A percentile compares a stretch with the other conserved stretches of the same genome.
Evolutionary conservation across 1,284 basidiomycete species (phyloP).

Genomic region (Sporisorium sorghi): DNA sequence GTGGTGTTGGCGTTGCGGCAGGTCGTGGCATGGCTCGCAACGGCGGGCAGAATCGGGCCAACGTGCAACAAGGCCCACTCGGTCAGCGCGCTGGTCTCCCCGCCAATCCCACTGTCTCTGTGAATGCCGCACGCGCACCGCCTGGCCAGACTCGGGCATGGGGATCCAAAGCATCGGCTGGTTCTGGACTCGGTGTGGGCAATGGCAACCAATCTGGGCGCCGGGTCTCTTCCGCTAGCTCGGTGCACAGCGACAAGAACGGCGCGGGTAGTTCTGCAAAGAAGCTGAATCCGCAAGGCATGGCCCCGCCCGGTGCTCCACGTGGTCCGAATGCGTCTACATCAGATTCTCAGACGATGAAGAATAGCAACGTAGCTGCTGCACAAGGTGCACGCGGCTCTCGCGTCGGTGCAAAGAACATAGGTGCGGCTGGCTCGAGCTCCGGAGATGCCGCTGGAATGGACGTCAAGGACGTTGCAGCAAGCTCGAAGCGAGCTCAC

Average conservation of each 20-base stretch:
- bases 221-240: conserved; percentile 28
- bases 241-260: conserved; percentile 34
- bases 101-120: conserved; percentile 25
- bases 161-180: conserved; percentile 15
- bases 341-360: background rate
- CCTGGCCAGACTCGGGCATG: conserved; percentile 23
- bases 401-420: conserved; percentile 1
- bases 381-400: conserved; percentile 5
- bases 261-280: conserved; percentile 5
- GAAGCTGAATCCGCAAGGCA: conserved; percentile 37
- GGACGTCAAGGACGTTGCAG: conserved; percentile 4
- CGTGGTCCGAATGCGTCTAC: conserved; percentile 32
- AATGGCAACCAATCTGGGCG: conserved; percentile 12
- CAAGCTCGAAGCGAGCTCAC: conserved; percentile 31
- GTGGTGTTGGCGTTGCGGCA: conserved; percentile 2
- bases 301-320: conserved; percentile 39
- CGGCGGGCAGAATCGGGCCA: conserved; percentile 25
- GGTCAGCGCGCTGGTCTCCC: conserved; percentile 24
- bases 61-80: conserved; percentile 5
- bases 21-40: conserved; percentile 23
- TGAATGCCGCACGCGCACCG: conserved; percentile 19
- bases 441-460: background rate
- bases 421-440: background rate
- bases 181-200: background rate
- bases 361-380: conserved; percentile 1